Base-by-base conservation (phyloP, 768 basidiomycete genomes). In the Ephemerocybe angulata region DNA sequence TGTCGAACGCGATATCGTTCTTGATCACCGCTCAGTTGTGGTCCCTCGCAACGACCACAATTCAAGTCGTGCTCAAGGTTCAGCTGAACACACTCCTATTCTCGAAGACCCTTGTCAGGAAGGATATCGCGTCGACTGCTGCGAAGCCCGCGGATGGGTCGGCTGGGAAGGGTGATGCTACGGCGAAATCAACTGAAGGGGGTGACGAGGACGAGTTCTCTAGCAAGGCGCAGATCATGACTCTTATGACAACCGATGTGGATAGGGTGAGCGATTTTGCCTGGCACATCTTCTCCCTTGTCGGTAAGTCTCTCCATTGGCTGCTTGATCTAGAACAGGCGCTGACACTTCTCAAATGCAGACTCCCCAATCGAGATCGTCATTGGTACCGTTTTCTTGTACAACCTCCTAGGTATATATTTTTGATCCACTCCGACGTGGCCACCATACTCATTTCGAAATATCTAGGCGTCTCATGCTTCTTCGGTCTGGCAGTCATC, bases 221-320 rank as follows among this genome's bases (percentile, higher is more conserved):
- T 8, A 83, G 79, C 64, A 85, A 86, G 64, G 81, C 83, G 5
- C 83, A 96, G 71, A 85, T 97, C 62, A 94, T 96, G 93, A 95
- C 90, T 2, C 80, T 96, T 27, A 94, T 96, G 90, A 95, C 93
- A 5, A 93, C 92, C 4, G 93, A 97, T 60, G 91, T 94, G 27
- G 92, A 95, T 67, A 81, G 93, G 52, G 86, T 95, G 58, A 84
- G 87, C 67, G 90, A 95, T 49, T 90, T 95, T 63, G 72, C 84
- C 1, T 89, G 84, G 84, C 87, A 92, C 65, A 60, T 87, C 50
- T 91, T 88, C 65, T 74, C 86, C 1, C 78, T 92, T 35, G 76
- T 92, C 52, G 87, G 88, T 86, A 58, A 47, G 80, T 63, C n/a
- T 17, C 25, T n/a, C 29, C 47, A 17, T 15, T 17, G 8, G 25